Evolutionary conservation across 148 eudicot genomes (phyloP), one percentile per base, ranked within the genome.

Genomic region (Cornus suecica): DNA sequence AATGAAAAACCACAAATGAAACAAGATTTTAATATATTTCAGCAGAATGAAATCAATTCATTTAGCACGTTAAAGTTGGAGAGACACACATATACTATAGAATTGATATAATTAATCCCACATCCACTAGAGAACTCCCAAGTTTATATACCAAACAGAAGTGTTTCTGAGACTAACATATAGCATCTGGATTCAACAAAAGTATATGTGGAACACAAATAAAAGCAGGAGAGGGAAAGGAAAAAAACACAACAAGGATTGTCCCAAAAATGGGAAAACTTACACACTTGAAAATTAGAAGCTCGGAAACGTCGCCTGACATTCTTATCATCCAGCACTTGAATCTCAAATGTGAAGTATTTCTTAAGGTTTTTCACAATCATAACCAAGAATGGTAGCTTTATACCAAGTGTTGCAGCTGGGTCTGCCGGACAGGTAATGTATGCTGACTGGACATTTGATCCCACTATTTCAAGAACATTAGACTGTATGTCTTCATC

Each of bases 251-350:
- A 52, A 52, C 22, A 52, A 52, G 28, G 69, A 79, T 69, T 45
- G 69, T 67, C 68, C 18, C 66, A 77, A 74, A 26, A 76, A 76
- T 52, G 69, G 90, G 79, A 76, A 88, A 80, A 95, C 97, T 95
- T 95, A 95, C 98, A 89, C 87, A 94, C 99, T 93, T 95, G 99
- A 90, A 81, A 96, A 82, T 93, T 96, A 83, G 99, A 96, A 87
- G 99, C 92, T 62, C 99, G 99, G 74, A 96, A 96, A 66, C 99
- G 92, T 65, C 99, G 89, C 79, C 99, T 91, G 77, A 96, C 99
- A 82, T 96, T 96, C 90, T 93, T 96, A 83, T 96, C 99, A 81
- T 96, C 99, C 89, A 96, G 81, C 80, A 96, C 88, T 82, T 96
- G 99, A 80, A 96, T 96, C 90, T 96, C 99, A 72, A 96, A 96